Percentiles rank a stretch among this genome's conserved stretches.
Conservation (phyloP, 371 early-diverging fungal species). For the Parasitella parasitica region DNA sequence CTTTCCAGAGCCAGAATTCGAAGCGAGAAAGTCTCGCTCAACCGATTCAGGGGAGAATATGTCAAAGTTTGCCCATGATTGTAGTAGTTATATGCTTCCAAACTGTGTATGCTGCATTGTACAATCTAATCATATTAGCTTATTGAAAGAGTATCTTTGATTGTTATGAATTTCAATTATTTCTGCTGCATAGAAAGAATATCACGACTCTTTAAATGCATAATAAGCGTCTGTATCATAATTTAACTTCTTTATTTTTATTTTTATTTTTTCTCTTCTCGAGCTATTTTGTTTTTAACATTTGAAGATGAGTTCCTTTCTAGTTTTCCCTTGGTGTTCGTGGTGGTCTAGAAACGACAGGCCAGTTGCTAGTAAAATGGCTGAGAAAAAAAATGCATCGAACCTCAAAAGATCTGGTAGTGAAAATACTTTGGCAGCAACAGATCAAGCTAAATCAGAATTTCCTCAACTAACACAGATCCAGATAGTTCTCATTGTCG, state of each 20-base stretch:
- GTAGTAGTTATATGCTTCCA: too few relatives aligned
- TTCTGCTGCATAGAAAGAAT: background rate
- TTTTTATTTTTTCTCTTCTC: background rate
- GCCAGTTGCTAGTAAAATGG: too few relatives aligned
- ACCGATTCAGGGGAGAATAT: too few relatives aligned
- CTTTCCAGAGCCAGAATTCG: background rate
- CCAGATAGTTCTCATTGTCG: background rate
- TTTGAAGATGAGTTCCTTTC: too few relatives aligned
- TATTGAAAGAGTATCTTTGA: too few relatives aligned
- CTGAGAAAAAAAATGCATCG: background rate
- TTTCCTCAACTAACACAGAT: background rate
- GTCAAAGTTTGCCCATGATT: too few relatives aligned
- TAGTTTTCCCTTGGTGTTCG: too few relatives aligned
- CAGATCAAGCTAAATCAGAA: background rate
- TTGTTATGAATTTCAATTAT: background rate
- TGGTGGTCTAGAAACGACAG: too few relatives aligned
- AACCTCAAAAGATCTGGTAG: background rate
- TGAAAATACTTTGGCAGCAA: background rate
- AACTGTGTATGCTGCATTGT: too few relatives aligned
- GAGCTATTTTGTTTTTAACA: background rate
- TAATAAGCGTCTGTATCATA: background rate
- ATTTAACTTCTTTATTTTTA: background rate
- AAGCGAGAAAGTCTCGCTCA: background rate
- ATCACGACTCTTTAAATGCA: background rate
- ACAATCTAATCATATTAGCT: too few relatives aligned